phyloP scores from a whole-genome alignment of 2,329 filamentous ascomycete species.

The Zopfia rhizophila region DNA sequence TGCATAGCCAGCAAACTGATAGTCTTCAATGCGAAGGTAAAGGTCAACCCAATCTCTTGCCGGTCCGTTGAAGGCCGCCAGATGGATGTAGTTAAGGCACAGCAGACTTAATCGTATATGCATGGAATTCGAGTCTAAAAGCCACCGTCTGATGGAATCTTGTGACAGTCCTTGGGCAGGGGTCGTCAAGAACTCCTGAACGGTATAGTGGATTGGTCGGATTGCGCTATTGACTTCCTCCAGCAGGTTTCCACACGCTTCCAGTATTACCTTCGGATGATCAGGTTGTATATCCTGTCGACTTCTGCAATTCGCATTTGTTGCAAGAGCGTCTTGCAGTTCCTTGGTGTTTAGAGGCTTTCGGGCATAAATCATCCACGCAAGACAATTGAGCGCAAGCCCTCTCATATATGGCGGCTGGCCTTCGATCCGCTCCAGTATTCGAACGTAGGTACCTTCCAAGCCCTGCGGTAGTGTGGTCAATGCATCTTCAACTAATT shows the following conservation, averaged over 20 bases:
- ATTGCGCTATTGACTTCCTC: constrained; percentile 20
- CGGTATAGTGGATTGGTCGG: constrained; percentile 32
- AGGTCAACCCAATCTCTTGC: not conserved
- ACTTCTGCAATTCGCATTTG: constrained; percentile 6
- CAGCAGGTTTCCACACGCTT: constrained; percentile 31
- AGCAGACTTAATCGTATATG: constrained; percentile 16
- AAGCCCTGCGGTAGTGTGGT: constrained; percentile 23
- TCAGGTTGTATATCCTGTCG: constrained; percentile 17
- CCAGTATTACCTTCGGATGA: constrained; percentile 24
- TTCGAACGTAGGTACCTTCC: constrained; percentile 28
- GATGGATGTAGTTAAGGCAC: constrained; percentile 23
- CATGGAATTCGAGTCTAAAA: constrained; percentile 16
- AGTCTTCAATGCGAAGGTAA: not conserved
- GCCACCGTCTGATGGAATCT: constrained; percentile 9
- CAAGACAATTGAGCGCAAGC: constrained; percentile 27
- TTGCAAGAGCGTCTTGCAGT: constrained; percentile 24
- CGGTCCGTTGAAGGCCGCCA: constrained; percentile 8
- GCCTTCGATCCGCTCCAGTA: constrained; percentile 28
- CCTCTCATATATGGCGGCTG: constrained; percentile 26
- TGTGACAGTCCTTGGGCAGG: constrained; percentile 3
- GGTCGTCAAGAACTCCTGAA: constrained; percentile 31
- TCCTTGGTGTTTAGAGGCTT: constrained; percentile 25
- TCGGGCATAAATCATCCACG: constrained; percentile 28
- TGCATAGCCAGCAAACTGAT: constrained; percentile 18
- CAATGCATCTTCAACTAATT: constrained; percentile 24